Percentiles rank a stretch among this genome's conserved stretches.
These are phyloP conservation scores for Yamadazyma endophytica DNA, from an alignment of 805 yeast genomes.

Conservation along the genomic window DNA sequence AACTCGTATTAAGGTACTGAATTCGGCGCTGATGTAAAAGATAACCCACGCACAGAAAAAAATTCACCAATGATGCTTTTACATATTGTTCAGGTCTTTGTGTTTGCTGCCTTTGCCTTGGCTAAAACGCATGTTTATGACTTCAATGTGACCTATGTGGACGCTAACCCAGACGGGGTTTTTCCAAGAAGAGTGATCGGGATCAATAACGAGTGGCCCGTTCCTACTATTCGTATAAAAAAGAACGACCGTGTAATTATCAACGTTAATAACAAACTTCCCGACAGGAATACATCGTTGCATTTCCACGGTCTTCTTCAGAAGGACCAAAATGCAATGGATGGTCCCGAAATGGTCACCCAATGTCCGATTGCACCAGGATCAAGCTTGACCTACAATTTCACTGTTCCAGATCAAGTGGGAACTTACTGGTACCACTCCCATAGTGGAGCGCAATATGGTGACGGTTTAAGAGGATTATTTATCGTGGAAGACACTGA, in stretches of 20 bases:
- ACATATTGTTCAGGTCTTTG: neutral
- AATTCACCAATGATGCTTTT: neutral
- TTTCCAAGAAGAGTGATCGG: constrained; percentile 51
- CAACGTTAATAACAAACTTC: constrained; percentile 28
- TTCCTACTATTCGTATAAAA: constrained; percentile 36
- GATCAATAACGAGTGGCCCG: constrained; percentile 48
- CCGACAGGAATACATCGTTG: constrained; percentile 33
- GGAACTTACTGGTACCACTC: constrained; percentile 70
- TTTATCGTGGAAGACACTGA: constrained; percentile 49
- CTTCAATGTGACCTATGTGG: constrained; percentile 35
- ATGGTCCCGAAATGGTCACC: constrained; percentile 43
- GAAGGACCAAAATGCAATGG: constrained; percentile 35
- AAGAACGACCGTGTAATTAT: constrained; percentile 38
- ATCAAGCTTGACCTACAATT: constrained; percentile 33
- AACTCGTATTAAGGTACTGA: too few relatives aligned
- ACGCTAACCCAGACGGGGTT: constrained; percentile 56
- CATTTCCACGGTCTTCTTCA: constrained; percentile 47
- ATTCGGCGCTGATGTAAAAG: too few relatives aligned
- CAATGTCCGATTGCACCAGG: constrained; percentile 45
- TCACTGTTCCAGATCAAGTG: constrained; percentile 30
- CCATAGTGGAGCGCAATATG: constrained; percentile 71
- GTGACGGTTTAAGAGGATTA: constrained; percentile 73
- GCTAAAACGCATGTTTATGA: constrained; percentile 29
- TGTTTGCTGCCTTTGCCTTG: neutral
- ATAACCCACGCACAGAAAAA: too few relatives aligned